Evolutionary conservation across 305 asterid genomes (phyloP).

Genomic region (Fraxinus nigra): DNA sequence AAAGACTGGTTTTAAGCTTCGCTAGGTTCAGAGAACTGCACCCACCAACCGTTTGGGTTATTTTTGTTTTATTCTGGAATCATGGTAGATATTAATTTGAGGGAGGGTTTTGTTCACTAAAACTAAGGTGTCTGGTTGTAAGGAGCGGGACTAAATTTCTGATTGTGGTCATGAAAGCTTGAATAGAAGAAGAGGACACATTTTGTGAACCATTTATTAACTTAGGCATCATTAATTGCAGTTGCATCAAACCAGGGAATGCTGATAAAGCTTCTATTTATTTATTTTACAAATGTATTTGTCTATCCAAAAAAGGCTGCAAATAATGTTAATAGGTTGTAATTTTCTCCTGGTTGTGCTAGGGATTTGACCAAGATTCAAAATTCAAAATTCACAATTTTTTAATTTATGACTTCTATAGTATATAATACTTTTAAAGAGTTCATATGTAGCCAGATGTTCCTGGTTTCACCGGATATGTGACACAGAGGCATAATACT

Average conservation of each 20-base stretch:
- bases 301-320: background rate
- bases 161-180: background rate
- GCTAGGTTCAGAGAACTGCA: background rate
- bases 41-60: background rate
- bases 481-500: background rate
- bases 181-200: background rate
- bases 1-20: background rate
- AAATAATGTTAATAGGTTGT: background rate
- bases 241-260: constrained; percentile 1
- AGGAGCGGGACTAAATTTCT: constrained; percentile 5
- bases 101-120: background rate
- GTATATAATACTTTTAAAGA: background rate
- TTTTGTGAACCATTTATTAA: background rate
- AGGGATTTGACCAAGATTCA: background rate
- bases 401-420: background rate
- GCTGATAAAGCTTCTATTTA: background rate
- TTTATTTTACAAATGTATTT: background rate
- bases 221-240: background rate
- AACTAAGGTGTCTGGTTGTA: constrained; percentile 13
- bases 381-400: background rate
- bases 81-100: background rate
- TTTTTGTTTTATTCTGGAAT: background rate
- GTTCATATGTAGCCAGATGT: background rate
- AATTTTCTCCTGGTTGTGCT: background rate
- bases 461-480: background rate